A percentile compares a stretch with the other conserved stretches of the same genome.
phyloP scores from a whole-genome alignment of 148 eudicot genomes.

The Linanthus parryae region DNA sequence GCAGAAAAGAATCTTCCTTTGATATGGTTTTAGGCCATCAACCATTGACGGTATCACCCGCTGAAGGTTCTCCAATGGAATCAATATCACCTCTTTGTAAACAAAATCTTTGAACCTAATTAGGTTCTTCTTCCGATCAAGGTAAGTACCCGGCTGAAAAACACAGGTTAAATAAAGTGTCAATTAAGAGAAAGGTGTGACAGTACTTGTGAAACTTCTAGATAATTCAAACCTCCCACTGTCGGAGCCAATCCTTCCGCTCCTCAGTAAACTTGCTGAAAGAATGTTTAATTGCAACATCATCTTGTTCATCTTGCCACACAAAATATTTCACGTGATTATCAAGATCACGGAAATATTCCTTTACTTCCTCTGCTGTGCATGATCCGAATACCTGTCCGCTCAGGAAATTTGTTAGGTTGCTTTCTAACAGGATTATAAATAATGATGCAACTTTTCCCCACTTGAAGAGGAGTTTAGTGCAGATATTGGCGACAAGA shows the following conservation, averaged over 20 bases:
- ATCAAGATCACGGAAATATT: slow-evolving; percentile 58
- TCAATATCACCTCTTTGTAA: slow-evolving; percentile 79
- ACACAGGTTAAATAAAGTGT: slow-evolving; percentile 1
- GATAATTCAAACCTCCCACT: slow-evolving; percentile 60
- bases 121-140: slow-evolving; percentile 51
- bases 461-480: no score
- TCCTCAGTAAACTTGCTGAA: slow-evolving; percentile 91
- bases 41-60: slow-evolving; percentile 83
- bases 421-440: no score
- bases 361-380: slow-evolving; percentile 58
- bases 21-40: slow-evolving; percentile 96
- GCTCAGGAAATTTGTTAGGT: neutral
- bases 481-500: neutral
- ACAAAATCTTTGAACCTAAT: slow-evolving; percentile 79
- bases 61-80: slow-evolving; percentile 79
- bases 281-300: slow-evolving; percentile 83
- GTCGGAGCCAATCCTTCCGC: slow-evolving; percentile 81
- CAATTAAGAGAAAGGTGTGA: no score
- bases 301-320: slow-evolving; percentile 64
- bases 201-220: no score
- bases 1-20: slow-evolving; percentile 82
- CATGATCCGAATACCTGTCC: slow-evolving; percentile 89
- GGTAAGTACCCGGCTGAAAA: slow-evolving; percentile 59
- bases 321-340: slow-evolving; percentile 62
- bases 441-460: no score